Evolutionary conservation across 768 basidiomycete genomes (phyloP).

Genomic region (Psilocybe cyanescens): DNA sequence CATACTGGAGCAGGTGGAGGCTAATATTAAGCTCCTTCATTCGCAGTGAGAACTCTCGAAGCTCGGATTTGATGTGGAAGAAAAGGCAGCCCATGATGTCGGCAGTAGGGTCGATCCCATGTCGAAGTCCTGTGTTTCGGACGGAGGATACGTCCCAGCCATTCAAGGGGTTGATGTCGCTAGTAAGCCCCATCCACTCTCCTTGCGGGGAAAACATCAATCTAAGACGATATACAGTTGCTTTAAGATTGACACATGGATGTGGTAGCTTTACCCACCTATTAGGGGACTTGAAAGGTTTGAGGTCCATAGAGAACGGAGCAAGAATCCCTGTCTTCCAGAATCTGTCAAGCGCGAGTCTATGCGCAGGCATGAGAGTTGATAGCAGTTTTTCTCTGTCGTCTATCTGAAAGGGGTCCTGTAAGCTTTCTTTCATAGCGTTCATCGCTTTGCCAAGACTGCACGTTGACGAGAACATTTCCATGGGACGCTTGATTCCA

Average conservation of each 20-base stretch:
- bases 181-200: conserved; percentile 44
- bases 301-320: conserved; percentile 38
- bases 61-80: conserved; percentile 45
- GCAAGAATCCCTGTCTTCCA: conserved; percentile 43
- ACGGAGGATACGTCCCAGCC: conserved; percentile 54
- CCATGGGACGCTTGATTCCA: conserved; percentile 39
- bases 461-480: conserved; percentile 39
- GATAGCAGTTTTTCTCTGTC: conserved; percentile 43
- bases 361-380: conserved; percentile 43
- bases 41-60: conserved; percentile 39
- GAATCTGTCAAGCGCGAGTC: conserved; percentile 37
- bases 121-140: conserved; percentile 36
- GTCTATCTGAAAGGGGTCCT: conserved; percentile 42
- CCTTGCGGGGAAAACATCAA: conserved; percentile 50
- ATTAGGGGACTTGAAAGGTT: conserved; percentile 40
- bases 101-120: conserved; percentile 33
- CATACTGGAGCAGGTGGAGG: conserved; percentile 43
- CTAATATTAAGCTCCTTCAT: conserved; percentile 39
- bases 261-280: conserved; percentile 25
- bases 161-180: conserved; percentile 46
- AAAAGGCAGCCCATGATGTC: conserved; percentile 48
- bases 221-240: conserved; percentile 18
- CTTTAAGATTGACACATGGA: not conserved
- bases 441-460: conserved; percentile 30
- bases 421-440: conserved; percentile 32